Conservation (phyloP, 2,329 filamentous ascomycete species). For the Pseudogymnoascus sp. region DNA sequence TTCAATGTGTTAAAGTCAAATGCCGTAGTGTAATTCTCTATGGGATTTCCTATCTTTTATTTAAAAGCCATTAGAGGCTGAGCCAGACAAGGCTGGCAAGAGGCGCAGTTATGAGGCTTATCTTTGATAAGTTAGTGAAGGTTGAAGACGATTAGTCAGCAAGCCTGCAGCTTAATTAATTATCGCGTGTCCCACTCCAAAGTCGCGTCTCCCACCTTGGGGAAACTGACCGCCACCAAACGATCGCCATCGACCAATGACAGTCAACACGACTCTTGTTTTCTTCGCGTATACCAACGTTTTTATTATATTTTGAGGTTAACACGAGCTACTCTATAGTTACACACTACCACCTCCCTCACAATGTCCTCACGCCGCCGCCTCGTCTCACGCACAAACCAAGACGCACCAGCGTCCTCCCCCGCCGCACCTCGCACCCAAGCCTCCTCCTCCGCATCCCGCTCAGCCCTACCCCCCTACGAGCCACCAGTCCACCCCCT, state of each 20-base stretch:
- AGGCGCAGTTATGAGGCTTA: neutral
- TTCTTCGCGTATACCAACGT: neutral
- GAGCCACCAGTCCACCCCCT: slow-evolving; percentile 44
- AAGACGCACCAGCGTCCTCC: neutral
- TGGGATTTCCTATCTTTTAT: neutral
- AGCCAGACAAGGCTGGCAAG: neutral
- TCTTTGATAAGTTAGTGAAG: too few species aligned
- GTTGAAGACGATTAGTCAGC: neutral
- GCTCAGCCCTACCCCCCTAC: slow-evolving; percentile 37
- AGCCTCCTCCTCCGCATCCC: neutral
- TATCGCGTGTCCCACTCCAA: neutral
- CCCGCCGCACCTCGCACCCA: neutral
- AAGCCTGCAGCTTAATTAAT: neutral
- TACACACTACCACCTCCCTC: neutral
- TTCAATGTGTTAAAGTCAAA: neutral
- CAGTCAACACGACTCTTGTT: neutral
- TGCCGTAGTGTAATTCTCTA: neutral
- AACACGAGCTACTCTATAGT: neutral
- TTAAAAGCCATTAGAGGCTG: neutral
- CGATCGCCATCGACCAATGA: neutral
- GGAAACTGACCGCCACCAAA: neutral
- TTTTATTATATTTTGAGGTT: neutral
- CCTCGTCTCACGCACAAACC: slow-evolving; percentile 3
- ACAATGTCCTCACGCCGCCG: neutral
- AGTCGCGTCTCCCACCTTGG: neutral